These are phyloP conservation scores for Thymus quinquecostatus DNA, from an alignment of 257 asterid genomes.

Conservation along the genomic window DNA sequence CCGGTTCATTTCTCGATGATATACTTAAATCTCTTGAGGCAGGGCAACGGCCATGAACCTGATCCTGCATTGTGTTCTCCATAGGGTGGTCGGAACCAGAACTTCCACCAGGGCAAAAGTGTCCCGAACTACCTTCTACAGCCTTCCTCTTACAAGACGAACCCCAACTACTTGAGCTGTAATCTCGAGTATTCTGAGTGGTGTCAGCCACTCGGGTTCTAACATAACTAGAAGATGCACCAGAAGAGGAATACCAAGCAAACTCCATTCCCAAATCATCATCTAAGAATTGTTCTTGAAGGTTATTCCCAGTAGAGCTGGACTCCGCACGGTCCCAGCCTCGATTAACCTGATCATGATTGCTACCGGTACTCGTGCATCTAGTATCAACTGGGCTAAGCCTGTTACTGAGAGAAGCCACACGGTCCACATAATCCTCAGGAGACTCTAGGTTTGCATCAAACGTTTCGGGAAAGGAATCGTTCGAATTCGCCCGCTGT, in stretches of 20 bases:
- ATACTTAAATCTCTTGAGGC: constrained; percentile 48
- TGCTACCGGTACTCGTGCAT: constrained; percentile 30
- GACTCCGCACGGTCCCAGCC: constrained; percentile 79
- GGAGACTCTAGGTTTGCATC: constrained; percentile 72
- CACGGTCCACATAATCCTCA: constrained; percentile 15
- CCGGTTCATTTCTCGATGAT: constrained; percentile 42
- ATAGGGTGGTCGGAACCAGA: constrained; percentile 52
- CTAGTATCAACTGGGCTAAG: no score
- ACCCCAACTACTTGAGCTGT: constrained; percentile 54
- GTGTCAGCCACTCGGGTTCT: constrained; percentile 38
- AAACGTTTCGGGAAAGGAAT: constrained; percentile 67
- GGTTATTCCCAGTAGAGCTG: constrained; percentile 55
- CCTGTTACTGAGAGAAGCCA: no score
- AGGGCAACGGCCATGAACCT: constrained; percentile 42
- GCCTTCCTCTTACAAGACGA: constrained; percentile 80
- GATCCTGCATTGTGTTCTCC: constrained; percentile 43
- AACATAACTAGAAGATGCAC: constrained; percentile 39
- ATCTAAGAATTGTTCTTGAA: constrained; percentile 34
- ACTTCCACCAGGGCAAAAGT: constrained; percentile 57
- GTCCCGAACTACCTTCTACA: constrained; percentile 74
- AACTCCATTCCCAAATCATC: constrained; percentile 42
- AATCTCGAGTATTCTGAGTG: constrained; percentile 35
- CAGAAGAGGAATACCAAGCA: constrained; percentile 60
- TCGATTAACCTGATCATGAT: constrained; percentile 36
- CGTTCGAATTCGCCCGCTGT: constrained; percentile 52